Evolutionary conservation across 108 stramenopile genomes (phyloP).

Genomic region (Fistulifera pelliculosa): DNA sequence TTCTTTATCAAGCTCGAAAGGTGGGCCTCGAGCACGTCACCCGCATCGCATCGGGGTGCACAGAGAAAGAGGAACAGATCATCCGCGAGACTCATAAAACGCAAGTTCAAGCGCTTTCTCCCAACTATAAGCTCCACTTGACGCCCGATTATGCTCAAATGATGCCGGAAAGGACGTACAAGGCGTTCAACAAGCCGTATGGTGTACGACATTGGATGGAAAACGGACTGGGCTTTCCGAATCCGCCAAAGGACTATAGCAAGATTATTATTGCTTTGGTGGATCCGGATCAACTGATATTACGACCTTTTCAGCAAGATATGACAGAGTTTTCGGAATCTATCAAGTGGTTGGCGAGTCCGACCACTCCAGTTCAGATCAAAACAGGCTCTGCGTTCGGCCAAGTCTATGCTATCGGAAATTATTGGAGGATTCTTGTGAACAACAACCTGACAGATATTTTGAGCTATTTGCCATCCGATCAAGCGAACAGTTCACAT

Average conservation of each 20-base stretch:
- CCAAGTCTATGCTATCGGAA: conserved; percentile 74
- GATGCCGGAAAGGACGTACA: conserved; percentile 11
- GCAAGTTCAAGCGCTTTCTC: conserved; percentile 32
- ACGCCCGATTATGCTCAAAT: conserved; percentile 40
- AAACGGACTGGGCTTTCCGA: conserved; percentile 44
- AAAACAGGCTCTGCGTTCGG: conserved; percentile 64
- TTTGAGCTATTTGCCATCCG: not conserved
- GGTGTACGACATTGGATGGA: conserved; percentile 80
- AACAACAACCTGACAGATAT: conserved; percentile 32
- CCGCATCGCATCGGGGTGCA: conserved; percentile 77
- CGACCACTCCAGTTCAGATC: not conserved
- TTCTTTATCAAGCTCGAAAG: conserved; percentile 83
- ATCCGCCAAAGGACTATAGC: conserved; percentile 33
- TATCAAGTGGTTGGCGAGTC: no score
- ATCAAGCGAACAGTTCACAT: not conserved
- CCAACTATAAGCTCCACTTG: conserved; percentile 62
- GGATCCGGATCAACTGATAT: conserved; percentile 77
- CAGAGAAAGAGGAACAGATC: conserved; percentile 11
- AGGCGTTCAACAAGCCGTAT: conserved; percentile 91
- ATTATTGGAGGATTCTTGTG: conserved; percentile 13
- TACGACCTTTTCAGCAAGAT: conserved; percentile 43
- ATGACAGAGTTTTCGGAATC: not conserved
- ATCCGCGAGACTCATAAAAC: conserved; percentile 17
- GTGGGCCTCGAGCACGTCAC: conserved; percentile 60
- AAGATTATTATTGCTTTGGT: conserved; percentile 60